Evolutionary conservation across 2,329 filamentous ascomycete genomes (phyloP), one percentile per base, ranked within the genome.

Genomic region (Dryadomyces quercivorus): DNA sequence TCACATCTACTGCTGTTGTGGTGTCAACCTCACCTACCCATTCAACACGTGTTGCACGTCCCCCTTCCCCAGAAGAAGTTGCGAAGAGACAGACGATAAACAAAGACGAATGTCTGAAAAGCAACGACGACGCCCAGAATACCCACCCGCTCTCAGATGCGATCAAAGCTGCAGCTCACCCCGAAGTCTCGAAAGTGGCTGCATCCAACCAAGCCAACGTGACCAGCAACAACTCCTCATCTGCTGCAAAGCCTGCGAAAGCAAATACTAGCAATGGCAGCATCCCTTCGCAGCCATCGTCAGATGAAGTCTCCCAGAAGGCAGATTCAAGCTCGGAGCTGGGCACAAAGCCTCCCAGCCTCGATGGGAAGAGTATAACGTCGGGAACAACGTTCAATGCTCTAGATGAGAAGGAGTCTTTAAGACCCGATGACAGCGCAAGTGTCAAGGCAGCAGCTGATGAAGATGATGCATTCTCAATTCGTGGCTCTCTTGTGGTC

Each of bases 361-460:
- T 95, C 44, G 92, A 96, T 66, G 90, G 88, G 50, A 96, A 96
- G 72, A 96, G 91, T 67, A 88, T 94, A 62, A 89, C 89, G 5
- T 97, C 92, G 26, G 89, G 88, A 16, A 95, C 89, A 5, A 96
- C 92, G 0, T 96, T 95, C 52, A 65, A 65, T 70, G 90, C 88
- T n/a, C 75, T 96, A 65, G 92, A 97, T 63, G 92, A 97, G 69
- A 96, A 96, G 67, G 92, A 96, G 66, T 96, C 91, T 6, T 76
- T 96, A 53, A 85, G 91, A 13, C 92, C 92, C 9, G 92, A 97
- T 69, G 92, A 97, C 65, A 96, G 92, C 68, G 92, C 92, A 38
- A 96, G 91, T 66, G 86, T 95, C 16, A 89, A 94, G 68, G 82
- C 81, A 31, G 87, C 87, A 7, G 84, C 85, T 13, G 91, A 96